Evolutionary conservation across 2,329 filamentous ascomycete species (phyloP), one percentile per base, ranked within the genome.

Genomic region (Aureobasidium sp.): DNA sequence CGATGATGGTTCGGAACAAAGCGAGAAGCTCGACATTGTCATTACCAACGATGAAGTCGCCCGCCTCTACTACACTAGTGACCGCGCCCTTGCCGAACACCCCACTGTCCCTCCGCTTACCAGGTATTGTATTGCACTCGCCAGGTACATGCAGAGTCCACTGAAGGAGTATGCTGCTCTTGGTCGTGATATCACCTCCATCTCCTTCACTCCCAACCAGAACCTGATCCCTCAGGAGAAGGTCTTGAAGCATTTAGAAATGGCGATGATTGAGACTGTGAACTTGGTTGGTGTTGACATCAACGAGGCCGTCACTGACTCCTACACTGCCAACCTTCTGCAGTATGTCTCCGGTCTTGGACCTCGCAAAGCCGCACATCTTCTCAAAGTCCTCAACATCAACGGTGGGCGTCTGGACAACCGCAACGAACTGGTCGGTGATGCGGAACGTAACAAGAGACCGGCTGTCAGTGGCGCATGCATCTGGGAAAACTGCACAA

Each of bases 231-330:
- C 90, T 0, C 81, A 90, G 56, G 91, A 97, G 32, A 90, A 95
- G 72, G 77, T 98, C 34, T 74, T 85, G 57, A 90, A 88, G 66
- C 83, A 89, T 56, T 78, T 98, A 14, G 93, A 98, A 64, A 94
- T 88, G n/a, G 89, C 91, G 39, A 88, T 98, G 82, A 91, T 98
- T 10, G 93, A 98, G 66, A 95, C 95, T 79, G 93, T 98, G 61
- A 98, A 98, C 67, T 81, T 98, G 38, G 90, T 90, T 40, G 93
- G 93, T 64, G 88, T 98, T 32, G 88, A 97, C 63, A 86, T 98
- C 64, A 95, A 96, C 62, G 90, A 96, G 60, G 90, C 90, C 12
- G 84, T 95, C 53, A 78, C 77, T 37, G 88, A 96, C 67, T 66
- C 82, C 1, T 89, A 93, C 63, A 86, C 87, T 7, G 89, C 90